Conservation (phyloP, 345 rosid genomes). For the Sonneratia caseolaris region DNA sequence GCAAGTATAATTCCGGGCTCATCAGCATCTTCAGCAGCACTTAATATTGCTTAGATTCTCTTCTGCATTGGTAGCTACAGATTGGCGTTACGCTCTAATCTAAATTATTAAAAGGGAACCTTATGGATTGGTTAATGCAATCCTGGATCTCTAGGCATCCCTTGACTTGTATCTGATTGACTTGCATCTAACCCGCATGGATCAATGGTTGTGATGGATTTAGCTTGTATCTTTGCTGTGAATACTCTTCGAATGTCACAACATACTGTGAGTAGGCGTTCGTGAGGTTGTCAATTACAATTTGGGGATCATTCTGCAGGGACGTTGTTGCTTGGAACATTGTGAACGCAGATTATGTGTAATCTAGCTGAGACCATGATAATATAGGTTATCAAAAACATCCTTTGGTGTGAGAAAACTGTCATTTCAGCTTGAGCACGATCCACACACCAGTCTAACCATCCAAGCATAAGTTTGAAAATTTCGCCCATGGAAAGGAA, state of each 20-base stretch:
- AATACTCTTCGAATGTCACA: conserved; percentile 45
- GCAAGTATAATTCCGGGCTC: not conserved
- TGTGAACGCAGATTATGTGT: not conserved
- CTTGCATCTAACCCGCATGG: too few species aligned
- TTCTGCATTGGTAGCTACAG: too few species aligned
- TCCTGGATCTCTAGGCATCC: too few species aligned
- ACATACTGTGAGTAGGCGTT: conserved; percentile 48
- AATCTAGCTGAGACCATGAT: not conserved
- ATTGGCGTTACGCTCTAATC: too few species aligned
- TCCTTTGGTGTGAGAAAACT: not conserved
- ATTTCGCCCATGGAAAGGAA: conserved; percentile 49
- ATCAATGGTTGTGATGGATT: not conserved
- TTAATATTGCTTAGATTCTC: too few species aligned
- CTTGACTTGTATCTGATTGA: too few species aligned
- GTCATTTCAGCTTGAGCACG: not conserved
- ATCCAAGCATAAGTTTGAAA: conserved; percentile 50
- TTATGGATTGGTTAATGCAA: too few species aligned
- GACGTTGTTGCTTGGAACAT: not conserved
- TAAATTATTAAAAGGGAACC: too few species aligned
- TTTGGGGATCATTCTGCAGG: conserved; percentile 16
- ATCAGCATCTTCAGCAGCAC: not conserved
- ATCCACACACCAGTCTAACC: conserved; percentile 14
- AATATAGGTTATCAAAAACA: too few species aligned
- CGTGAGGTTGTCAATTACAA: conserved; percentile 51
- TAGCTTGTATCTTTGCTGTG: conserved; percentile 20